phyloP scores from a whole-genome alignment of 257 asterid species.

The Ligustrum vulgare region DNA sequence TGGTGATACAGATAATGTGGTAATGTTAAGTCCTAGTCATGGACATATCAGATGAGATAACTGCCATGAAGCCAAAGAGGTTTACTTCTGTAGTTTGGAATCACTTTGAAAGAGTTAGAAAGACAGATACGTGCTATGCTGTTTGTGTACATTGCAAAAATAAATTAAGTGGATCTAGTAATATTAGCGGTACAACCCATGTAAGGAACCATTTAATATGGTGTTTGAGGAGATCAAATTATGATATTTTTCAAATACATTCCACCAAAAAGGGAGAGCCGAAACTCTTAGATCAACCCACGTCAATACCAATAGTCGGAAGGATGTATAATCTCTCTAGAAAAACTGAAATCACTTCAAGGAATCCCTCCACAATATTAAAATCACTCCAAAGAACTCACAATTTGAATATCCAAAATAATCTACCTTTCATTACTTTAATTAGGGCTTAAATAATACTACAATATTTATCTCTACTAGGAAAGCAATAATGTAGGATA shows the following conservation, averaged over 20 bases:
- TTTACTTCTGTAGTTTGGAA: conserved; percentile 94
- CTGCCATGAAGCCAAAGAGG: conserved; percentile 86
- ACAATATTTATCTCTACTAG: too few species aligned
- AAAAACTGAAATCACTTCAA: too few species aligned
- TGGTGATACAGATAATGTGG: conserved; percentile 38
- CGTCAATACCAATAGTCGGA: too few species aligned
- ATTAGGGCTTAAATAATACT: too few species aligned
- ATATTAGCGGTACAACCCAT: conserved; percentile 97
- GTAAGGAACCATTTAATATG: conserved; percentile 86
- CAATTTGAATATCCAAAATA: too few species aligned
- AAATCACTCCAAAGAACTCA: too few species aligned
- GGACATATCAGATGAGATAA: conserved; percentile 67
- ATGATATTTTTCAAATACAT: conserved; percentile 83
- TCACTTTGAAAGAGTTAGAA: conserved; percentile 83
- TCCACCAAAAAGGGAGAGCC: conserved; percentile 65
- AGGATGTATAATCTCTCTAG: too few species aligned
- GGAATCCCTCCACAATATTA: too few species aligned
- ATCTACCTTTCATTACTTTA: too few species aligned
- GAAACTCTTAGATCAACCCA: too few species aligned
- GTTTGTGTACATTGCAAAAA: conserved; percentile 93
- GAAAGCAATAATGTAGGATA: too few species aligned
- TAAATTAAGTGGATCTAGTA: conserved; percentile 94
- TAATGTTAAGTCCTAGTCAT: conserved; percentile 38
- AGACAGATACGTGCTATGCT: conserved; percentile 87
- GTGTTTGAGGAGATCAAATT: conserved; percentile 87